These are phyloP conservation scores for Phytophthora aleatoria DNA, from an alignment of 352 stramenopile genomes.

Conservation along the genomic window DNA sequence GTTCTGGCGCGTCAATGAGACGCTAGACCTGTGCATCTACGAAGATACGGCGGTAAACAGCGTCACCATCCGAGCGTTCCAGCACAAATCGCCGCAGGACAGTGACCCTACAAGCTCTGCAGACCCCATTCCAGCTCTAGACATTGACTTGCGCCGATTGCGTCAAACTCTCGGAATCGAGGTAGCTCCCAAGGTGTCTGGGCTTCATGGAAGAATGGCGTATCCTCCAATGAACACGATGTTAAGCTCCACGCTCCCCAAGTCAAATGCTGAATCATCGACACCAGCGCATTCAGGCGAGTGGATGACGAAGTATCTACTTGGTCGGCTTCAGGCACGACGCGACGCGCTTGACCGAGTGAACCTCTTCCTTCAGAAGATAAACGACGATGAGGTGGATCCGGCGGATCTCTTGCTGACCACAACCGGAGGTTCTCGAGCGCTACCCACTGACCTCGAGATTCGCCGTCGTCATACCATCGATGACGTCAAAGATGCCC, in stretches of 20 bases:
- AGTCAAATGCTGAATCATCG: conserved; percentile 3
- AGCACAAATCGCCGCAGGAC: conserved; percentile 42
- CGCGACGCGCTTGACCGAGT: conserved; percentile 50
- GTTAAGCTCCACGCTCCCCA: conserved; percentile 7
- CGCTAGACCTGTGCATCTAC: conserved; percentile 83
- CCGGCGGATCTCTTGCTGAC: conserved; percentile 48
- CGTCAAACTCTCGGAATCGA: conserved; percentile 44
- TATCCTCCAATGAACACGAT: conserved; percentile 16
- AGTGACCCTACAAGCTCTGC: conserved; percentile 13
- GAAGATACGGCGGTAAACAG: conserved; percentile 72
- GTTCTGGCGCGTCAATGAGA: conserved; percentile 90
- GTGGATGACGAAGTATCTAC: conserved; percentile 68
- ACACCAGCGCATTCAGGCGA: conserved; percentile 42
- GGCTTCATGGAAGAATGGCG: conserved; percentile 18
- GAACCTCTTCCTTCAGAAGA: conserved; percentile 65
- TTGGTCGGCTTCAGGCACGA: conserved; percentile 69
- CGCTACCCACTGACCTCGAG: conserved; percentile 52
- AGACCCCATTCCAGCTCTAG: conserved; percentile 51
- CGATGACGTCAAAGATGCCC: conserved; percentile 76
- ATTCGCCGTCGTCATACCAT: conserved; percentile 79
- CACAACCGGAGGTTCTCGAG: conserved; percentile 10
- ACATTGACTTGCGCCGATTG: conserved; percentile 62
- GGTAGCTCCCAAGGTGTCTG: conserved; percentile 14
- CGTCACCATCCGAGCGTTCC: conserved; percentile 69
- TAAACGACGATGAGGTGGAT: conserved; percentile 70